Conservation (phyloP, 257 asterid genomes). For the Capsicum rhomboideum region DNA sequence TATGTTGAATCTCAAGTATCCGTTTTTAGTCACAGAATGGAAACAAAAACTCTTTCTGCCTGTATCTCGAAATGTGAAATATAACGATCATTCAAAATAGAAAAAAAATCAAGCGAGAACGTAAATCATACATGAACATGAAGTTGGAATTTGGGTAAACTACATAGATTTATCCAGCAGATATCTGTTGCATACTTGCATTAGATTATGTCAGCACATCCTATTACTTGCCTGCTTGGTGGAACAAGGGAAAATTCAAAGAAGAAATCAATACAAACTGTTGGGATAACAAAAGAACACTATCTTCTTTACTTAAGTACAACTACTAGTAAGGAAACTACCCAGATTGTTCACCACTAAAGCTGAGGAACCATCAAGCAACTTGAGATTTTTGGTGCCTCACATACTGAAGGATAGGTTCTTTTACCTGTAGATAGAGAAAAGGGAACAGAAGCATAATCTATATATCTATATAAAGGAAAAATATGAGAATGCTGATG, state of each 20-base stretch:
- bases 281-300: background rate
- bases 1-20: background rate
- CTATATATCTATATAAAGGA: no score
- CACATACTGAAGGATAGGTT: constrained; percentile 62
- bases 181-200: background rate
- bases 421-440: constrained; percentile 49
- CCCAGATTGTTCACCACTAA: background rate
- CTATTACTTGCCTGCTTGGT: background rate
- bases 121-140: background rate
- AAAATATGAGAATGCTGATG: no score
- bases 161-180: background rate
- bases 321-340: background rate
- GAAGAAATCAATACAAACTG: background rate
- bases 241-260: background rate
- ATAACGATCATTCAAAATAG: background rate
- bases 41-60: background rate
- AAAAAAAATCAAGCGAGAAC: background rate
- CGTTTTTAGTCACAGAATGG: background rate
- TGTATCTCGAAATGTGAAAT: background rate
- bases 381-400: constrained; percentile 72
- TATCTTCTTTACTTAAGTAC: background rate
- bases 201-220: no score
- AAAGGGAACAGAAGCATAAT: background rate
- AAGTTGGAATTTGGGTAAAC: background rate
- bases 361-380: constrained; percentile 20